Base-by-base conservation (phyloP, 106 monocot genomes). In the Apostasia shenzhenica region DNA sequence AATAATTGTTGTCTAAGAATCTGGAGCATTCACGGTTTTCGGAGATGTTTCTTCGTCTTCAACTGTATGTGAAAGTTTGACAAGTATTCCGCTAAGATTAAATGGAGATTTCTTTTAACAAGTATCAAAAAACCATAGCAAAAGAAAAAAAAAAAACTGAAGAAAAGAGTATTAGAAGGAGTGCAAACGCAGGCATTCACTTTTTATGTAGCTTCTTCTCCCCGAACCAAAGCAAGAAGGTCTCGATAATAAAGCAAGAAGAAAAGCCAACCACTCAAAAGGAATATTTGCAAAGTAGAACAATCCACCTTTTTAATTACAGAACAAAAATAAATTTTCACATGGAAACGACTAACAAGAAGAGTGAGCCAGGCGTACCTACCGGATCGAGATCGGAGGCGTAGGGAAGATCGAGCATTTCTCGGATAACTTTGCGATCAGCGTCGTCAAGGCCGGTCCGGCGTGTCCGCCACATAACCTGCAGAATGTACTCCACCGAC, bases 401-500 rank as follows among this genome's bases (percentile, higher is more conserved):
- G 72, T 70, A 66, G 45, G 82, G 46, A 47, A 90, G 82, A 14
- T 72, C 75, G 42, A 94, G 91, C 69, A 85, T 75, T 54, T 72
- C 80, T 52, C 83, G 79, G 70, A 87, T 44, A 63, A 87, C 72
- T 48, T 55, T 47, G 41, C 91, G 91, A 74, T 94, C 91, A 75
- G 90, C 70, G 67, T 85, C 70, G 74, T 94, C 90, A 67, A 94
- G 90, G 55, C 94, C 94, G 51, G 94, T 90, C 45, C 70, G 70
- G 69, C 94, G 87, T 12, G 94, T 88, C 63, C 90, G 77, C 94
- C 94, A 94, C 46, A 94, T 77, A 1, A 75, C 80, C 72, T 91
- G 85, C 38, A 94, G 85, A n/a, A 94, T 73, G 81, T 90, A 91
- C 79, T 94, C 94, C 49, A 94, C 81, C 41, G 90, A 90, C 8